These are phyloP conservation scores for Leucocoprinus birnbaumii DNA, from an alignment of 768 basidiomycete species.

Conservation along the genomic window DNA sequence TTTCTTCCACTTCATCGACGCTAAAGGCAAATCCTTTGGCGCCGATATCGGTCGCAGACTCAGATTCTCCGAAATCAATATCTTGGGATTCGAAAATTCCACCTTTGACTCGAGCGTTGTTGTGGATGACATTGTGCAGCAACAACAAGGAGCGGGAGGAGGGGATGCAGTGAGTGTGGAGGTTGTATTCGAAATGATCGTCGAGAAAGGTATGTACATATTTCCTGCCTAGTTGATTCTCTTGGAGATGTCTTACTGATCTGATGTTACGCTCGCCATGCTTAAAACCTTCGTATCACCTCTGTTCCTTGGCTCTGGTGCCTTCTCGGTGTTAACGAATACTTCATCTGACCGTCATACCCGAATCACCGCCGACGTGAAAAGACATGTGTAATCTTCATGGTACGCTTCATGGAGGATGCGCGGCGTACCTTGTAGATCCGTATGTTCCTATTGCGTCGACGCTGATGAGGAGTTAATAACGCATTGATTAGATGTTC, in stretches of 20 bases:
- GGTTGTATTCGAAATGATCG: constrained; percentile 36
- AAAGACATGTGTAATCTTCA: constrained; percentile 55
- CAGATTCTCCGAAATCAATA: constrained; percentile 32
- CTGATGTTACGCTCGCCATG: neutral
- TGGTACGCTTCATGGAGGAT: constrained; percentile 53
- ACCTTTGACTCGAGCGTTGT: neutral
- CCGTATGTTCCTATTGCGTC: constrained; percentile 44
- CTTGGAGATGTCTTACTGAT: neutral
- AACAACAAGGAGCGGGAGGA: constrained; percentile 4
- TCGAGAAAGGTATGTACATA: constrained; percentile 28
- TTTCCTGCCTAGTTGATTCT: neutral
- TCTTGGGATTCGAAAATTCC: constrained; percentile 20
- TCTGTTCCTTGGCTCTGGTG: too few relatives aligned
- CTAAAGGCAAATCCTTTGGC: constrained; percentile 30
- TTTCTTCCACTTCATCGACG: constrained; percentile 36
- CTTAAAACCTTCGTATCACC: neutral
- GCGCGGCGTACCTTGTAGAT: constrained; percentile 54
- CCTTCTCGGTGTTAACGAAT: neutral
- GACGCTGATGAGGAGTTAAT: too few relatives aligned
- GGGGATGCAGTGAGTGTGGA: constrained; percentile 20
- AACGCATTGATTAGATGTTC: constrained; percentile 36
- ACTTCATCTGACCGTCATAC: neutral
- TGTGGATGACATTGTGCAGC: neutral
- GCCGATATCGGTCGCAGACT: constrained; percentile 36
- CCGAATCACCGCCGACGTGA: neutral